Percentiles rank a stretch among this genome's conserved stretches.
Evolutionary conservation across 805 yeast genomes (phyloP).

Genomic region (Hanseniaspora clermontiae): DNA sequence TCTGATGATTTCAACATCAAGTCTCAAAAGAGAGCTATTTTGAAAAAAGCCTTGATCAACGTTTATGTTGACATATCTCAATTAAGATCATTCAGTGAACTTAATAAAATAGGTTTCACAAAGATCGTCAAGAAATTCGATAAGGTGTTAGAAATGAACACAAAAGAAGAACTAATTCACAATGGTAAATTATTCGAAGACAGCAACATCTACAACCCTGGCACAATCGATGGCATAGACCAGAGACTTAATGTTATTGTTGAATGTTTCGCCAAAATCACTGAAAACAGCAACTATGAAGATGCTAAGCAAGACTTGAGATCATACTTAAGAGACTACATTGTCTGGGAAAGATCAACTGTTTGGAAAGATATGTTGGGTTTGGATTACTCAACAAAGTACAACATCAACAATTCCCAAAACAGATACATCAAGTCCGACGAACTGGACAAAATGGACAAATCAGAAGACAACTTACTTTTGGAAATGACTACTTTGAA

Average conservation of each 20-base stretch:
- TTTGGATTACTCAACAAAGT: conserved; percentile 45
- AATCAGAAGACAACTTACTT: conserved; percentile 16
- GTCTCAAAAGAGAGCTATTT: conserved; percentile 45
- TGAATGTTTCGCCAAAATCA: conserved; percentile 42
- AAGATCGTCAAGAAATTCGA: conserved; percentile 86
- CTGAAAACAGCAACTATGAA: conserved; percentile 28
- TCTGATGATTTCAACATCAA: conserved; percentile 39
- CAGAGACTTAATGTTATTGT: conserved; percentile 40
- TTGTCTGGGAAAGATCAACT: conserved; percentile 92
- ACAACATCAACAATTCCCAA: conserved; percentile 30
- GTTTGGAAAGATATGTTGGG: conserved; percentile 94
- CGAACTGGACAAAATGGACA: conserved; percentile 17
- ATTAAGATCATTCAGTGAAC: conserved; percentile 67
- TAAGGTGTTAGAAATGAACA: conserved; percentile 50
- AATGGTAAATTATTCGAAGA: conserved; percentile 33
- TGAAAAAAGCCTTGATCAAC: conserved; percentile 50
- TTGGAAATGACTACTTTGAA: conserved; percentile 27
- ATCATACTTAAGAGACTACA: conserved; percentile 67
- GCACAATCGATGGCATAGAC: conserved; percentile 40
- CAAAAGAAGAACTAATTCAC: conserved; percentile 40
- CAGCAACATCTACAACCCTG: conserved; percentile 43
- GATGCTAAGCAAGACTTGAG: conserved; percentile 43
- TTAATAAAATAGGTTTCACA: conserved; percentile 74
- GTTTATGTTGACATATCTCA: conserved; percentile 66
- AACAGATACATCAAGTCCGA: conserved; percentile 27